Conservation (phyloP, 768 basidiomycete species). For the Favolaschia claudopus region DNA sequence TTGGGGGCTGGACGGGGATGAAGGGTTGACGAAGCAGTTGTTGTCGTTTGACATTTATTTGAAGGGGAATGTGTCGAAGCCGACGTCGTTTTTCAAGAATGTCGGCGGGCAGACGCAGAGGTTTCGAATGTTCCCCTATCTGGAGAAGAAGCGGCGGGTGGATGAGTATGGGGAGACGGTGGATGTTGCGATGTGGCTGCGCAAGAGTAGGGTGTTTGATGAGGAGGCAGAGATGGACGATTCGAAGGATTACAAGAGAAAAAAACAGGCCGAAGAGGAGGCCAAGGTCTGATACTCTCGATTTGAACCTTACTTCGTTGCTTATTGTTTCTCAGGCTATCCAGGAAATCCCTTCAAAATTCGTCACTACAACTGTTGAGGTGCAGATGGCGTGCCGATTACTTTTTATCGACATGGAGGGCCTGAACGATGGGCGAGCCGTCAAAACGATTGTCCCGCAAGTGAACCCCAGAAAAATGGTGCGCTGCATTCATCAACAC, state of each 20-base stretch:
- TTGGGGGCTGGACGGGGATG: slow-evolving; percentile 81
- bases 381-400: slow-evolving; percentile 87
- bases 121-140: slow-evolving; percentile 97
- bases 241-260: slow-evolving; percentile 71
- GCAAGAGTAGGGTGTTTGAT: slow-evolving; percentile 90
- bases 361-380: slow-evolving; percentile 74
- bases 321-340: slow-evolving; percentile 52
- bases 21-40: slow-evolving; percentile 73
- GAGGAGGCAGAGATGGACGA: slow-evolving; percentile 90
- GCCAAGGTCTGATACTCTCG: slow-evolving; percentile 61
- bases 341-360: slow-evolving; percentile 92
- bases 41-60: slow-evolving; percentile 96
- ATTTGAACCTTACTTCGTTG: not conserved
- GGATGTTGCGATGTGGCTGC: slow-evolving; percentile 95
- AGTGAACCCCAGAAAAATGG: slow-evolving; percentile 96
- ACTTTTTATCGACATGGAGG: slow-evolving; percentile 95
- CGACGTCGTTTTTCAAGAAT: slow-evolving; percentile 88
- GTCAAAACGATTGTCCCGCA: slow-evolving; percentile 97
- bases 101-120: slow-evolving; percentile 74
- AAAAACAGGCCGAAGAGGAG: slow-evolving; percentile 79
- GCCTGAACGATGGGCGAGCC: slow-evolving; percentile 94
- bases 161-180: slow-evolving; percentile 96
- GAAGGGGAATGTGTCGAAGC: slow-evolving; percentile 92
- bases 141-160: slow-evolving; percentile 90
- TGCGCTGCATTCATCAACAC: slow-evolving; percentile 38